These are phyloP conservation scores for Cladosporium oxysporum DNA, from an alignment of 2,329 filamentous ascomycete genomes.

Conservation along the genomic window DNA sequence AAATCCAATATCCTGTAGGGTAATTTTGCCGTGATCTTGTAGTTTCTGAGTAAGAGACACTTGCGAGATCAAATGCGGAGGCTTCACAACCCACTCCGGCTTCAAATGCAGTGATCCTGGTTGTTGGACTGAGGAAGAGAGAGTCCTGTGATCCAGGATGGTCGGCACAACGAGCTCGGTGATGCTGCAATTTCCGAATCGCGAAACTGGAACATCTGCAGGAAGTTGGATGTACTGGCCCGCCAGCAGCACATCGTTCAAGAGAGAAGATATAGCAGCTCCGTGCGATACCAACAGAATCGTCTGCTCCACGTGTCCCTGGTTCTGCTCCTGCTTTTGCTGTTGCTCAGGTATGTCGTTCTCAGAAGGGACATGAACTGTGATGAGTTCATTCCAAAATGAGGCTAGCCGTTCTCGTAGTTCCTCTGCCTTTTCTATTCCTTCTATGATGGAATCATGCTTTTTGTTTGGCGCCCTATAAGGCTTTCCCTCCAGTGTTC, in stretches of 20 bases:
- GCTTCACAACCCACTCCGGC: background rate
- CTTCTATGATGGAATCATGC: background rate
- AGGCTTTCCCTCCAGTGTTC: background rate
- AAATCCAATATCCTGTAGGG: background rate
- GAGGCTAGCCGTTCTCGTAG: background rate
- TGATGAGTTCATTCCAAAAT: constrained; percentile 6
- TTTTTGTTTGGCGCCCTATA: background rate
- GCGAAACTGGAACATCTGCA: background rate
- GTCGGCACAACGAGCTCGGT: background rate
- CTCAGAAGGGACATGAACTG: background rate
- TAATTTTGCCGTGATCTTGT: background rate
- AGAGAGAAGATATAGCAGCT: background rate
- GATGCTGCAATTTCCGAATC: constrained; percentile 2
- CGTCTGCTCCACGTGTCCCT: background rate
- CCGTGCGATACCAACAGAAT: background rate
- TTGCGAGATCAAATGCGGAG: background rate
- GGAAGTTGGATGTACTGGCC: background rate
- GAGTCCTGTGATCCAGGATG: background rate
- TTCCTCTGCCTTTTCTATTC: background rate
- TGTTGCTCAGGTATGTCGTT: background rate
- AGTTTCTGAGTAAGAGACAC: background rate
- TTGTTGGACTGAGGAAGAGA: background rate
- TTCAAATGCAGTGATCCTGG: background rate
- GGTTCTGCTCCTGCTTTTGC: background rate
- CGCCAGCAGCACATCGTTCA: background rate